Conservation (phyloP, 805 yeast genomes). For the Metschnikowia cerradonensis region DNA sequence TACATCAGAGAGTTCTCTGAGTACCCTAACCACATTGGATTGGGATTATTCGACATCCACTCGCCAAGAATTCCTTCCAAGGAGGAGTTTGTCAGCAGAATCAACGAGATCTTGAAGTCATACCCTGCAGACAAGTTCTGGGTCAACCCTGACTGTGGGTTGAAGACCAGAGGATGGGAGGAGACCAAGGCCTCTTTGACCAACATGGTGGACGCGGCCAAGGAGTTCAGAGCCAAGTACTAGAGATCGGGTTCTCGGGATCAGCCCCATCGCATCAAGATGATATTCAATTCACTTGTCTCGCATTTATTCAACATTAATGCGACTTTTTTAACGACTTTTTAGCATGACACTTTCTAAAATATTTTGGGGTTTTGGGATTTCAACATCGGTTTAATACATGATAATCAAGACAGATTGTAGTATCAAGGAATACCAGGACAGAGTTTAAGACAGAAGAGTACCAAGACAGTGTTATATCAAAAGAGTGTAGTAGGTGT, state of each 20-base stretch:
- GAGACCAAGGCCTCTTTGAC: constrained; percentile 93
- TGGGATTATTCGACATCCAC: constrained; percentile 98
- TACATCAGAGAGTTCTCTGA: constrained; percentile 96
- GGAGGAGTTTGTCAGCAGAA: constrained; percentile 92
- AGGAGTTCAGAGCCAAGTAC: constrained; percentile 63
- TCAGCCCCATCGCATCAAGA: constrained; percentile 5
- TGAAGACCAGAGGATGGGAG: constrained; percentile 99
- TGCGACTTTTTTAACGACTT: constrained; percentile 31
- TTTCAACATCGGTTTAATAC: constrained; percentile 45
- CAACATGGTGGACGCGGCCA: constrained; percentile 99
- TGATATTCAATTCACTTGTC: constrained; percentile 20
- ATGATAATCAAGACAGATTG: neutral
- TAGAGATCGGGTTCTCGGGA: constrained; percentile 16
- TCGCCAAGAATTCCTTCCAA: constrained; percentile 99
- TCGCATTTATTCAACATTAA: constrained; percentile 48
- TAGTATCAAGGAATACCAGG: neutral
- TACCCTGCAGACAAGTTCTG: constrained; percentile 98
- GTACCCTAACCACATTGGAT: constrained; percentile 99
- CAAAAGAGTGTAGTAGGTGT: too few species aligned
- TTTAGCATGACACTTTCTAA: constrained; percentile 20
- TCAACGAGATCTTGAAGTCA: constrained; percentile 89
- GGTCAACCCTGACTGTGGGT: constrained; percentile 99
- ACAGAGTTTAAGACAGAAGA: too few species aligned
- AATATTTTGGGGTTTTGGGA: constrained; percentile 40
- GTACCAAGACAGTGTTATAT: too few species aligned